Percentiles rank a stretch among this genome's conserved stretches.
Evolutionary conservation across 768 basidiomycete genomes (phyloP).

Genomic region (Leccinum subgranulosum): DNA sequence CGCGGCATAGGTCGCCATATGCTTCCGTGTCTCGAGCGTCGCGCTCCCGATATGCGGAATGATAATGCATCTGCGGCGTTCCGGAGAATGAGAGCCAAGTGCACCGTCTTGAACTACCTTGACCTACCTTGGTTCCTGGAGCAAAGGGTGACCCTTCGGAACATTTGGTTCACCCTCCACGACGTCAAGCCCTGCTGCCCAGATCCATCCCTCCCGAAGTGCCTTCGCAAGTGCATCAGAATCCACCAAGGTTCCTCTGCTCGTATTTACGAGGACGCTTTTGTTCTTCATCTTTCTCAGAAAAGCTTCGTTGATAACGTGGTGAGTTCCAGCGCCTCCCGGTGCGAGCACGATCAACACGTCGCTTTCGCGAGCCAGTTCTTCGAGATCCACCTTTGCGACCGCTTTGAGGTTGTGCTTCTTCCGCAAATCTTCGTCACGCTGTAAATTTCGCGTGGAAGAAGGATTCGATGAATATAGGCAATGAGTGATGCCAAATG

Average conservation of each 20-base stretch:
- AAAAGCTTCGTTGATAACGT: conserved; percentile 70
- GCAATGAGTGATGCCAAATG: conserved; percentile 77
- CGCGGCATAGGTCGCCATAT: conserved; percentile 77
- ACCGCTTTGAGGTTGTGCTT: conserved; percentile 39
- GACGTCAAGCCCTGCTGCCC: conserved; percentile 92
- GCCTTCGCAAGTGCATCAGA: conserved; percentile 85
- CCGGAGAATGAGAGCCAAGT: neutral
- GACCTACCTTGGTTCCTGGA: conserved; percentile 68
- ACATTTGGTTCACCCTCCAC: conserved; percentile 90
- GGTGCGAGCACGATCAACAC: conserved; percentile 82
- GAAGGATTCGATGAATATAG: conserved; percentile 63
- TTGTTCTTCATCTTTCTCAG: conserved; percentile 82
- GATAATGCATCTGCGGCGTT: conserved; percentile 59
- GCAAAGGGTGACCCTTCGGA: conserved; percentile 68
- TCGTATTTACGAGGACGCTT: conserved; percentile 80
- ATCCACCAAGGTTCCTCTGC: conserved; percentile 85
- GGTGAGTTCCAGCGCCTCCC: conserved; percentile 65
- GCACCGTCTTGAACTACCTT: neutral
- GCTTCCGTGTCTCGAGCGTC: conserved; percentile 77
- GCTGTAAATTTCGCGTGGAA: conserved; percentile 40
- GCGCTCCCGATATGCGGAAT: conserved; percentile 93
- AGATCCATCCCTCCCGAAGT: conserved; percentile 73
- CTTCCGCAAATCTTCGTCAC: conserved; percentile 38
- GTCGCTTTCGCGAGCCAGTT: conserved; percentile 77
- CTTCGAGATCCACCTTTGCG: conserved; percentile 56